Conservation (phyloP, 2,329 filamentous ascomycete genomes). For the Teratosphaeria epicoccoides region DNA sequence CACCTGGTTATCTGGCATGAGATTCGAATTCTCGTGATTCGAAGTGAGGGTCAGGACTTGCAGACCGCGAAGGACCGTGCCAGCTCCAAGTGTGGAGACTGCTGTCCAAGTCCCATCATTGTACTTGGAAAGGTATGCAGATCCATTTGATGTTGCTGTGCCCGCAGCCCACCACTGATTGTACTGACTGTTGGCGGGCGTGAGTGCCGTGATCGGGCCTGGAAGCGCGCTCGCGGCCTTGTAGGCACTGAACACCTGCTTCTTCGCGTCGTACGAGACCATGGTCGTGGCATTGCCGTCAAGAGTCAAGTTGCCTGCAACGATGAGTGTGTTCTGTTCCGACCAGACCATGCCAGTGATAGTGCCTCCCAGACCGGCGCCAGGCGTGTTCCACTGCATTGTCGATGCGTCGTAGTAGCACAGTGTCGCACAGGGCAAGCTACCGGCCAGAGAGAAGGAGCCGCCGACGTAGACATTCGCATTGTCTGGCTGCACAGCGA, state of each 20-base stretch:
- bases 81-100: slow-evolving; percentile 52
- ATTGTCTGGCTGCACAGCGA: slow-evolving; percentile 59
- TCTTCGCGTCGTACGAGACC: slow-evolving; percentile 60
- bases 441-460: slow-evolving; percentile 71
- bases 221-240: slow-evolving; percentile 56
- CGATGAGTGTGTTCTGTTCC: slow-evolving; percentile 58
- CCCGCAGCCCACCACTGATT: slow-evolving; percentile 77
- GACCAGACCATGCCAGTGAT: slow-evolving; percentile 69
- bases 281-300: slow-evolving; percentile 57
- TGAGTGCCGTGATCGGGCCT: slow-evolving; percentile 67
- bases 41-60: slow-evolving; percentile 67
- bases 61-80: slow-evolving; percentile 63
- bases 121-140: slow-evolving; percentile 71
- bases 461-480: slow-evolving; percentile 78
- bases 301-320: slow-evolving; percentile 65
- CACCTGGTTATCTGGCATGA: slow-evolving; percentile 57
- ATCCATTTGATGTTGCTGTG: slow-evolving; percentile 46
- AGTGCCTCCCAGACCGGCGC: slow-evolving; percentile 57
- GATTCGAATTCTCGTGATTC: slow-evolving; percentile 52
- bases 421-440: slow-evolving; percentile 68
- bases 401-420: slow-evolving; percentile 65
- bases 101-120: slow-evolving; percentile 58
- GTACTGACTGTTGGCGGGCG: slow-evolving; percentile 60
- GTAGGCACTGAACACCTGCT: slow-evolving; percentile 55
- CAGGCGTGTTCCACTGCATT: slow-evolving; percentile 71